A percentile compares a stretch with the other conserved stretches of the same genome.
phyloP scores from a whole-genome alignment of 139 green algal species.

The Micromonas pusilla region DNA sequence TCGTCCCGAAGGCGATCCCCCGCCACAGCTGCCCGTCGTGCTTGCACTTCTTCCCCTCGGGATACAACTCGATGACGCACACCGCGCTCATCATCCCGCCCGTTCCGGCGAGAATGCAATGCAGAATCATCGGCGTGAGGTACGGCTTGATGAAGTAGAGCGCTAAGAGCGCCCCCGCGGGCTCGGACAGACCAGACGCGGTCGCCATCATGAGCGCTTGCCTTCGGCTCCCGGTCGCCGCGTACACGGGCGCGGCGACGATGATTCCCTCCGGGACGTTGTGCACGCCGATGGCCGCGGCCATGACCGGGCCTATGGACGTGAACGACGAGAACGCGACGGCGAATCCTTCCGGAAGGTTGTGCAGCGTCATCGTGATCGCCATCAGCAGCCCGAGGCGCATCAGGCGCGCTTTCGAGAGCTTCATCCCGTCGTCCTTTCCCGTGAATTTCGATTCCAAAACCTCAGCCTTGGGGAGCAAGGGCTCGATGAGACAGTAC shows the following conservation, averaged over 20 bases:
- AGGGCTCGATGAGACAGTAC: slow-evolving; percentile 19
- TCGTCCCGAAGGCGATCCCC: slow-evolving; percentile 51
- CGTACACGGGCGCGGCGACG: slow-evolving; percentile 79
- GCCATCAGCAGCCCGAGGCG: slow-evolving; percentile 62
- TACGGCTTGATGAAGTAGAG: slow-evolving; percentile 62
- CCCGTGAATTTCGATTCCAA: neutral
- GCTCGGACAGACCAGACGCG: slow-evolving; percentile 72
- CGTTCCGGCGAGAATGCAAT: slow-evolving; percentile 69
- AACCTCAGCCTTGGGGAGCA: slow-evolving; percentile 19
- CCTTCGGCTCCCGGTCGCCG: slow-evolving; percentile 66
- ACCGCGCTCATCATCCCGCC: slow-evolving; percentile 82
- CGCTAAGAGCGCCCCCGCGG: slow-evolving; percentile 64
- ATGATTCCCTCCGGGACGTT: slow-evolving; percentile 85
- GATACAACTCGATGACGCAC: slow-evolving; percentile 75
- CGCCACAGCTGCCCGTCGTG: slow-evolving; percentile 47
- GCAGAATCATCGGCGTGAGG: slow-evolving; percentile 49
- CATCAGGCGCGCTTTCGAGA: slow-evolving; percentile 36
- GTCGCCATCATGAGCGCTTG: slow-evolving; percentile 63
- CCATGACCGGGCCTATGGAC: slow-evolving; percentile 63
- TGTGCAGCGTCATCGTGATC: slow-evolving; percentile 83
- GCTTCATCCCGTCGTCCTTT: neutral
- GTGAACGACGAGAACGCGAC: slow-evolving; percentile 68
- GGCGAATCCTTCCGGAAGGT: slow-evolving; percentile 76
- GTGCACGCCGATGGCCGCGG: slow-evolving; percentile 73
- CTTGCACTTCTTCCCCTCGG: slow-evolving; percentile 65